These are phyloP conservation scores for Wickerhamiella qilinensis DNA, from an alignment of 805 yeast species.

Conservation along the genomic window DNA sequence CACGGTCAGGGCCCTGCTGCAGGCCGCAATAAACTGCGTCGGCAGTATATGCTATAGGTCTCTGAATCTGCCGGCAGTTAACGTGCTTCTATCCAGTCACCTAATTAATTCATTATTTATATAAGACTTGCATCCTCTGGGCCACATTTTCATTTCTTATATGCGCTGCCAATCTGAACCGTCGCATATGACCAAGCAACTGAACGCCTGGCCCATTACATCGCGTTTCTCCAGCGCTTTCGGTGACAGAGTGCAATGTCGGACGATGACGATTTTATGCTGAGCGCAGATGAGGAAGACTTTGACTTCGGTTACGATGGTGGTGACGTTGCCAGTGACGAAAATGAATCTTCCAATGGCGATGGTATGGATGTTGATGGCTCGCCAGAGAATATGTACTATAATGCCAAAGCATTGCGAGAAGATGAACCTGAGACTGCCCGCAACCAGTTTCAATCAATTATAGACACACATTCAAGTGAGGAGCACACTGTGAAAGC, in stretches of 20 bases:
- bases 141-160: no score
- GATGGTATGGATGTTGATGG: slow-evolving; percentile 12
- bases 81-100: no score
- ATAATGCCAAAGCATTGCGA: slow-evolving; percentile 23
- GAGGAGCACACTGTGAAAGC: slow-evolving; percentile 22
- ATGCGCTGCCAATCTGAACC: no score
- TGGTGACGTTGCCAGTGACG: slow-evolving; percentile 18
- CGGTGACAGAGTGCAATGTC: no score
- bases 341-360: slow-evolving; percentile 12
- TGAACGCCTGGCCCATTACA: no score
- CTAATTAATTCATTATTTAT: no score
- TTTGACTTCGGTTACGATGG: slow-evolving; percentile 17
- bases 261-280: slow-evolving; percentile 25
- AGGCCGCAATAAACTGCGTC: neutral
- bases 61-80: no score
- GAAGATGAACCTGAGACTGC: slow-evolving; percentile 23
- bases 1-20: neutral
- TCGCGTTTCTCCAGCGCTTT: no score
- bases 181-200: no score
- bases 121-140: no score
- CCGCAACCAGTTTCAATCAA: slow-evolving; percentile 16
- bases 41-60: neutral
- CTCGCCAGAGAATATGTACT: slow-evolving; percentile 22
- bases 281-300: slow-evolving; percentile 24
- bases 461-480: slow-evolving; percentile 12